These are phyloP conservation scores for Epichloe hybrida DNA, from an alignment of 2,329 filamentous ascomycete species.

Conservation along the genomic window DNA sequence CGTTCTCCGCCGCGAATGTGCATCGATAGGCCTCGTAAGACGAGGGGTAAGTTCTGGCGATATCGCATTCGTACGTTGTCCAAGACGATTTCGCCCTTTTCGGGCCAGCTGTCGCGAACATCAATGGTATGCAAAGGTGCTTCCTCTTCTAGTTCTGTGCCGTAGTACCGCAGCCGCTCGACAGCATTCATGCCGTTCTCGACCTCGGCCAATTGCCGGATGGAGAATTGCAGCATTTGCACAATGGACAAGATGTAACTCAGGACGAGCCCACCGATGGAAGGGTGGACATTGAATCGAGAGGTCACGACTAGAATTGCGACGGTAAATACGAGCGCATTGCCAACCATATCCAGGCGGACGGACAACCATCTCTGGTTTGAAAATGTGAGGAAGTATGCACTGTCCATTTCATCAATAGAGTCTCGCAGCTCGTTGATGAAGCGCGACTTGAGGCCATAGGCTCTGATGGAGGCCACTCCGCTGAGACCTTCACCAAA, in stretches of 20 bases:
- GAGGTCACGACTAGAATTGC: conserved; percentile 87
- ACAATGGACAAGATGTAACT: conserved; percentile 90
- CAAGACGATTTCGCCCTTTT: conserved; percentile 70
- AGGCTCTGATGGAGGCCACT: conserved; percentile 75
- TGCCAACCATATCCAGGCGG: conserved; percentile 74
- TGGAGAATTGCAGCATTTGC: conserved; percentile 91
- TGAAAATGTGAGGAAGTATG: conserved; percentile 88
- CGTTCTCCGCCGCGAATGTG: conserved; percentile 63
- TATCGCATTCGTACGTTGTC: conserved; percentile 69
- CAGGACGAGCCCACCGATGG: conserved; percentile 74
- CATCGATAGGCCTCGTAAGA: conserved; percentile 57
- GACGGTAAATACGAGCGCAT: conserved; percentile 70
- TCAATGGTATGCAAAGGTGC: conserved; percentile 67
- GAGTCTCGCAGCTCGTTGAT: conserved; percentile 52
- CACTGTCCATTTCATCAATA: conserved; percentile 85
- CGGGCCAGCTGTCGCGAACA: conserved; percentile 67
- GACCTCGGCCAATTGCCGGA: conserved; percentile 85
- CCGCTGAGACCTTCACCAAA: conserved; percentile 83
- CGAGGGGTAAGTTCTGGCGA: conserved; percentile 55
- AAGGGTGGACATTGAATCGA: conserved; percentile 71
- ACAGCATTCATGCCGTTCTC: conserved; percentile 98
- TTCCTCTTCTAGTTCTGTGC: conserved; percentile 74
- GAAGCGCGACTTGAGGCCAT: conserved; percentile 69
- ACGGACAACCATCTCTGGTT: conserved; percentile 90
- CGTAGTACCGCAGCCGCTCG: conserved; percentile 84